phyloP scores from a whole-genome alignment of 352 stramenopile species.

The Phytophthora parvispora region DNA sequence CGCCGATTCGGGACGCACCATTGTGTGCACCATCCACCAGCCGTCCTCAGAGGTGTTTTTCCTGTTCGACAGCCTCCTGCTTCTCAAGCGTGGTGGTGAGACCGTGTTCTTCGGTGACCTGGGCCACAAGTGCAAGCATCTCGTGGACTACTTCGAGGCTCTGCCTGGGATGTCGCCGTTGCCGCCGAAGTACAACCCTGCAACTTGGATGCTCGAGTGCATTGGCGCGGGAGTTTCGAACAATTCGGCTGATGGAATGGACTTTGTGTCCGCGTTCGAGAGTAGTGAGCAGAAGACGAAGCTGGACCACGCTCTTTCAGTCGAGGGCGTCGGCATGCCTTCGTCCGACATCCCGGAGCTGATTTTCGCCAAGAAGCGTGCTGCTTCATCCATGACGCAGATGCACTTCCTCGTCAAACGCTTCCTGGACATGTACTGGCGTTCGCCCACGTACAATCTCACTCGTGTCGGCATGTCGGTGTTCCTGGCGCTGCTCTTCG shows the following conservation, averaged over 20 bases:
- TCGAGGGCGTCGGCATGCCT: slow-evolving; percentile 24
- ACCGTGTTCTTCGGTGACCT: slow-evolving; percentile 62
- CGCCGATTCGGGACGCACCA: slow-evolving; percentile 55
- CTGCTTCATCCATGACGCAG: slow-evolving; percentile 25
- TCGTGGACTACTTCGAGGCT: slow-evolving; percentile 14
- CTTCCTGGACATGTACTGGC: slow-evolving; percentile 45
- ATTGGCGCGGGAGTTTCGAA: slow-evolving; percentile 47
- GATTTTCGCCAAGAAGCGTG: slow-evolving; percentile 34
- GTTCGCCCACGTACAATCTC: slow-evolving; percentile 89
- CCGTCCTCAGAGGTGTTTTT: slow-evolving; percentile 33
- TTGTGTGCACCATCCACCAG: slow-evolving; percentile 68
- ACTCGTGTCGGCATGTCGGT: slow-evolving; percentile 75
- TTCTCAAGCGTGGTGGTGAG: slow-evolving; percentile 72
- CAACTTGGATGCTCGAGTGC: slow-evolving; percentile 33
- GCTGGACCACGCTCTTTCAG: slow-evolving; percentile 14
- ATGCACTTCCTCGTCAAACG: slow-evolving; percentile 33
- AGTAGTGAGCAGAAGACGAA: slow-evolving; percentile 28
- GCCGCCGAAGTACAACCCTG: slow-evolving; percentile 29
- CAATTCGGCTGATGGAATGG: slow-evolving; percentile 27
- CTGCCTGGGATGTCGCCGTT: slow-evolving; percentile 1
- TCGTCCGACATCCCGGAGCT: slow-evolving; percentile 19
- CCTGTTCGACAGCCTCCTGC: slow-evolving; percentile 83
- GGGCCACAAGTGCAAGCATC: neutral
- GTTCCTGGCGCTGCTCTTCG: slow-evolving; percentile 88
- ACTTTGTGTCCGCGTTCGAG: slow-evolving; percentile 50